Evolutionary conservation across 2,329 filamentous ascomycete genomes (phyloP), one percentile per base, ranked within the genome.

Genomic region (Paraphoma chrysanthemicola): DNA sequence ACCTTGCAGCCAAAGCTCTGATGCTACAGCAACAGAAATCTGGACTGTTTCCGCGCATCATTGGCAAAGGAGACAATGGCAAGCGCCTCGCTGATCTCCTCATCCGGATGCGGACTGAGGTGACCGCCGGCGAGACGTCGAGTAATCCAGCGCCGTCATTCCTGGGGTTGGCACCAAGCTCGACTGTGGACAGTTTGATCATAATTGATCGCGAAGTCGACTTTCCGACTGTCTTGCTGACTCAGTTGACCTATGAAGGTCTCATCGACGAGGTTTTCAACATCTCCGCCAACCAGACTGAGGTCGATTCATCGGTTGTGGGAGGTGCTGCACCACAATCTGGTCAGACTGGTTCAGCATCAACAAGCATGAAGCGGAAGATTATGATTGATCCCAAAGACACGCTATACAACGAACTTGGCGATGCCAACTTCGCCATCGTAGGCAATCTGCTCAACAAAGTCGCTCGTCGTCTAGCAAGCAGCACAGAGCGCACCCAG

Each of bases 121-220:
- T 93, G 12, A 81, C 90, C 39, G 91, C 93, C 44, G 90, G 91
- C 17, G 93, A 96, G 72, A 88, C 91, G 66, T 86, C 77, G 54
- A 77, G 88, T 54, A 79, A 82, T 29, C 82, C 80, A 42, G 81
- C 82, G 53, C 78, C 81, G 51, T 82, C 82, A 2, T 79, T 81
- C 8, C 81, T 88, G 44, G 90, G 90, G 6, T 81, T 96, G 28
- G 89, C 91, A 10, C 94, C 95, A 11, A 98, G 95, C 75, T 90
- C 90, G 10, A 89, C 88, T 6, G 91, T 93, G 46, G 95, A 99
- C 75, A 96, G 90, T 71, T 82, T 97, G 57, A 93, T 99, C 68
- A 90, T 99, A 58, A 93, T 99, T 53, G 95, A 99, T 76, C 90
- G 95, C 48, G 93, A 97, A 73, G 90, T 97, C 53, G 95, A 99